Evolutionary conservation across 192 early-diverging fungal species (phyloP).

Genomic region (Backusella tarrabulga): DNA sequence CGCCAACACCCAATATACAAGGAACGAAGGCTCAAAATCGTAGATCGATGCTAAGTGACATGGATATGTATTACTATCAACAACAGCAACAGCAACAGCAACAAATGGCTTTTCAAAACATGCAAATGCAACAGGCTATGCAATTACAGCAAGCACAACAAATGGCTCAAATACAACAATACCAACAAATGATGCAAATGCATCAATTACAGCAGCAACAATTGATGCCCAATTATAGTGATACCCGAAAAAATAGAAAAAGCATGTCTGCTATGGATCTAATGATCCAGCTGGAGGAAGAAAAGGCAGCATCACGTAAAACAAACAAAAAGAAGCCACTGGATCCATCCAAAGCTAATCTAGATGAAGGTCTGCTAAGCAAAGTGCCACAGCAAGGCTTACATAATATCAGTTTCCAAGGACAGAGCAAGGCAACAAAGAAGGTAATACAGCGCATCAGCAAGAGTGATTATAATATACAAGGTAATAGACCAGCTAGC

Average conservation of each 20-base stretch:
- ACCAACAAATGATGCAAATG: slow-evolving; percentile 18
- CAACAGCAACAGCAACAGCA: slow-evolving; percentile 23
- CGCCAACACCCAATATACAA: neutral
- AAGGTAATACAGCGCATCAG: neutral
- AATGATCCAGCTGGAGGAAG: slow-evolving; percentile 31
- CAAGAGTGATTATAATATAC: slow-evolving; percentile 13
- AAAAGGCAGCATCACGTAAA: slow-evolving; percentile 20
- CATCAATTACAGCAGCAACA: slow-evolving; percentile 13
- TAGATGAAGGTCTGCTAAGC: slow-evolving; percentile 32
- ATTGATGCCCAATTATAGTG: neutral
- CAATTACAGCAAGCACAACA: slow-evolving; percentile 25
- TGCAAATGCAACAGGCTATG: slow-evolving; percentile 1
- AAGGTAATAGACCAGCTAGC: slow-evolving; percentile 5
- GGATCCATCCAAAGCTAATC: slow-evolving; percentile 23
- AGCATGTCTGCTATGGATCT: slow-evolving; percentile 38
- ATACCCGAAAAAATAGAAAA: slow-evolving; percentile 11
- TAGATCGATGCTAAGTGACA: slow-evolving; percentile 18
- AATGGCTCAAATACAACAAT: slow-evolving; percentile 27
- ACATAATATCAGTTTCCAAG: slow-evolving; percentile 33
- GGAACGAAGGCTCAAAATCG: neutral
- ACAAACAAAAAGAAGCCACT: slow-evolving; percentile 17
- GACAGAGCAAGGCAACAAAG: neutral
- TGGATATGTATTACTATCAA: slow-evolving; percentile 20
- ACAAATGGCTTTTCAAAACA: neutral
- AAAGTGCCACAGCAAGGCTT: slow-evolving; percentile 22